Evolutionary conservation across 2,329 filamentous ascomycete species (phyloP).

Genomic region (Domatiomyces catenatus): DNA sequence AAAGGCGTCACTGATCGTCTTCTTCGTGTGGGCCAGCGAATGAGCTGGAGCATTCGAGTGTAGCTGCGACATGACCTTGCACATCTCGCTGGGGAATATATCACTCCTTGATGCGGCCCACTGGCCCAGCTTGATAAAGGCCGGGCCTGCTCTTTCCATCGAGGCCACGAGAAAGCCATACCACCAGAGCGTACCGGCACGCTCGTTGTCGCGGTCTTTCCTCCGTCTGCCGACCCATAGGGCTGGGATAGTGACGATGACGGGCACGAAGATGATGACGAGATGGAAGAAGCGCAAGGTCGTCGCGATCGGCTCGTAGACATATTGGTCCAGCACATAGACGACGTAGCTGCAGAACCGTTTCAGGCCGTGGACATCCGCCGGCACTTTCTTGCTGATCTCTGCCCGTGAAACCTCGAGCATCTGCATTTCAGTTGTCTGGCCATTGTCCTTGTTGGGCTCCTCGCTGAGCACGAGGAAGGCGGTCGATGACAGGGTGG

Average conservation of each 20-base stretch:
- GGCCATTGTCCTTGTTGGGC: constrained; percentile 30
- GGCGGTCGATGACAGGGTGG: constrained; percentile 40
- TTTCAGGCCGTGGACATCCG: constrained; percentile 44
- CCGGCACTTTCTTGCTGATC: constrained; percentile 52
- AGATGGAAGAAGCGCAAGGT: constrained; percentile 78
- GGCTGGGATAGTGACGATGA: constrained; percentile 61
- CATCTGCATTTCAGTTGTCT: constrained; percentile 76
- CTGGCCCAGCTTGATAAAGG: constrained; percentile 98
- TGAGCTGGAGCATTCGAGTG: constrained; percentile 92
- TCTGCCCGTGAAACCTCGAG: constrained; percentile 65
- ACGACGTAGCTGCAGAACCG: constrained; percentile 45
- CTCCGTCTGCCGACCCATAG: constrained; percentile 62
- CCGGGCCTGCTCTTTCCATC: constrained; percentile 87
- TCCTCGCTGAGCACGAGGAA: constrained; percentile 44
- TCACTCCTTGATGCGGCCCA: constrained; percentile 95
- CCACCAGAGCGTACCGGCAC: constrained; percentile 81
- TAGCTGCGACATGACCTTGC: constrained; percentile 79
- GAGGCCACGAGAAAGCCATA: constrained; percentile 71
- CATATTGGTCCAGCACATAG: constrained; percentile 48
- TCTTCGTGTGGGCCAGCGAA: constrained; percentile 62
- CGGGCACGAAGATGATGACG: constrained; percentile 76
- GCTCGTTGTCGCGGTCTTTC: constrained; percentile 53
- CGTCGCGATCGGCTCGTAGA: constrained; percentile 66
- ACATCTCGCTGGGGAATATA: constrained; percentile 89
- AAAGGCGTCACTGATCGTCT: constrained; percentile 68